These are phyloP conservation scores for Pseudogymnoascus sp. DNA, from an alignment of 2,329 filamentous ascomycete genomes.

Conservation along the genomic window DNA sequence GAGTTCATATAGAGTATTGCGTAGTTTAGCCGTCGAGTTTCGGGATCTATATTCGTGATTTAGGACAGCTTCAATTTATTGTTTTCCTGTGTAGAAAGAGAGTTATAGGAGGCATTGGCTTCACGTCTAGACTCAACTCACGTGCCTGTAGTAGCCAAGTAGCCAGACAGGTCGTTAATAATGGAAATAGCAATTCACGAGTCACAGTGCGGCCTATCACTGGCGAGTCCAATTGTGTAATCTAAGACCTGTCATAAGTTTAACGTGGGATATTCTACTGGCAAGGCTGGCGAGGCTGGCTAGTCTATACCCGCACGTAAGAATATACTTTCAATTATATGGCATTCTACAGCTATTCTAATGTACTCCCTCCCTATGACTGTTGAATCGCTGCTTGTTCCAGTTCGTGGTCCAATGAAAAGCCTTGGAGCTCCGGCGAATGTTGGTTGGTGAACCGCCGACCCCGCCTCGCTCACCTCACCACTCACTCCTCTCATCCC, in stretches of 20 bases:
- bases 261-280: neutral
- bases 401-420: neutral
- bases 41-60: neutral
- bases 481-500: neutral
- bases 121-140: neutral
- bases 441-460: neutral
- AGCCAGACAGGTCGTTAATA: neutral
- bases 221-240: neutral
- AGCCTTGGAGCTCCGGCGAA: neutral
- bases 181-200: neutral
- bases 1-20: neutral
- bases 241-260: conserved; percentile 2
- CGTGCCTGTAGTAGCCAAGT: neutral
- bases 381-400: neutral
- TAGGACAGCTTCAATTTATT: neutral
- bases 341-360: neutral
- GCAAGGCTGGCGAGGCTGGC: neutral
- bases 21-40: neutral
- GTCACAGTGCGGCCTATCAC: neutral
- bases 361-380: neutral
- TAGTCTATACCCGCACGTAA: neutral
- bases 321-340: neutral
- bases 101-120: neutral
- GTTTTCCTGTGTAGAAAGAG: neutral
- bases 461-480: conserved; percentile 1